Evolutionary conservation across 805 yeast species (phyloP).

Genomic region (Wickerhamiella hasegawae): DNA sequence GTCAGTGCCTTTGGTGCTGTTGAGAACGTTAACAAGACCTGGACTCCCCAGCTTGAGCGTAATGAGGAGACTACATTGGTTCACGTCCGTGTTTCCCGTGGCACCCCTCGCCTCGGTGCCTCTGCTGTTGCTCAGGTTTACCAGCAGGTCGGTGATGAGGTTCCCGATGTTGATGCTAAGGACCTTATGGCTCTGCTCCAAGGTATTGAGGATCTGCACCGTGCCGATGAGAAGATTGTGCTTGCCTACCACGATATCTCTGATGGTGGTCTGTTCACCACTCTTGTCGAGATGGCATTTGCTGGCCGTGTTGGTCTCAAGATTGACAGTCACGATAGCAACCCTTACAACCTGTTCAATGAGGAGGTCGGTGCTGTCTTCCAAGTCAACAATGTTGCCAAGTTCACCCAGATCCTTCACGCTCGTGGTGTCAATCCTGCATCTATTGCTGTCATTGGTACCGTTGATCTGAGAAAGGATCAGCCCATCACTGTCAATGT

Average conservation of each 20-base stretch:
- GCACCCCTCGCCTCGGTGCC: slow-evolving; percentile 54
- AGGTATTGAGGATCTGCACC: slow-evolving; percentile 58
- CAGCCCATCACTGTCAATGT: slow-evolving; percentile 34
- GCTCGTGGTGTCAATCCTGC: slow-evolving; percentile 41
- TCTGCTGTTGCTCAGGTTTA: slow-evolving; percentile 91
- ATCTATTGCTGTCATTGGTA: slow-evolving; percentile 49
- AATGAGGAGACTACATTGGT: slow-evolving; percentile 53
- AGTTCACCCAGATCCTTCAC: slow-evolving; percentile 40
- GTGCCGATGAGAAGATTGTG: slow-evolving; percentile 35
- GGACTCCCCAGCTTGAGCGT: slow-evolving; percentile 76
- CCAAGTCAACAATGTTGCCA: slow-evolving; percentile 52
- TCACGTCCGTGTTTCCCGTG: slow-evolving; percentile 44
- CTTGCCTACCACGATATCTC: slow-evolving; percentile 89
- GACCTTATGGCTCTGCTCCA: slow-evolving; percentile 54
- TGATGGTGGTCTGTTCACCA: slow-evolving; percentile 86
- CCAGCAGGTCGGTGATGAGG: slow-evolving; percentile 64
- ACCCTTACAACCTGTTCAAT: slow-evolving; percentile 51
- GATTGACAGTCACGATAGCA: slow-evolving; percentile 29
- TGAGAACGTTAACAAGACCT: slow-evolving; percentile 65
- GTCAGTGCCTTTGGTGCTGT: slow-evolving; percentile 90
- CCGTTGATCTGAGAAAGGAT: slow-evolving; percentile 31
- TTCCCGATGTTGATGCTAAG: slow-evolving; percentile 62
- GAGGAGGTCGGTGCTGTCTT: slow-evolving; percentile 95
- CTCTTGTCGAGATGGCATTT: slow-evolving; percentile 90
- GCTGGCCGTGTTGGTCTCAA: slow-evolving; percentile 81